phyloP scores from a whole-genome alignment of 2,329 filamentous ascomycete species.

The Pseudogymnoascus sp. region DNA sequence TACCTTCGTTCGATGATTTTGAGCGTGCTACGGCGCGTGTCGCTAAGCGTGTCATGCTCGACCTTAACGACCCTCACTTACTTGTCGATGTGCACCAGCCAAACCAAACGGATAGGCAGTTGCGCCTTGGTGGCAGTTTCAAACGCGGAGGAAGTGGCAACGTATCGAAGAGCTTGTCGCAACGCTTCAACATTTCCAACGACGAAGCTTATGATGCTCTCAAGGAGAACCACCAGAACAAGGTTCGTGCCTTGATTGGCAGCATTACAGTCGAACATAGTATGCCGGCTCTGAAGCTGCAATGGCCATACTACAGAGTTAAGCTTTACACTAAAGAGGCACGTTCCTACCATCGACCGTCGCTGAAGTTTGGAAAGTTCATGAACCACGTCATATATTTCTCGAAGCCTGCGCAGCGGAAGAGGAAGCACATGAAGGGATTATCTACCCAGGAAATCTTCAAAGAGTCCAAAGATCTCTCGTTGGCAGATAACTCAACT shows the following conservation, averaged over 20 bases:
- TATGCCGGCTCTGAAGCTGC: conserved; percentile 79
- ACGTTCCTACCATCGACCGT: conserved; percentile 76
- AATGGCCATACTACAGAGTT: conserved; percentile 94
- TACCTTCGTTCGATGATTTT: conserved; percentile 74
- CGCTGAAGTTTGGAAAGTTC: conserved; percentile 62
- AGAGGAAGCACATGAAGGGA: conserved; percentile 75
- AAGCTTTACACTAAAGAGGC: conserved; percentile 65
- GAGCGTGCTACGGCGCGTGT: conserved; percentile 63
- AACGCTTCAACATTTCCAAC: conserved; percentile 92
- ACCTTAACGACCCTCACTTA: conserved; percentile 81
- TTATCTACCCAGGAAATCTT: conserved; percentile 74
- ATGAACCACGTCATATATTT: conserved; percentile 64
- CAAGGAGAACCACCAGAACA: conserved; percentile 95
- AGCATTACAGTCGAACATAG: conserved; percentile 92
- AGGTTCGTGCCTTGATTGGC: conserved; percentile 84
- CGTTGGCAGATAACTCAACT: conserved; percentile 79
- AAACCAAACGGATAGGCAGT: conserved; percentile 53
- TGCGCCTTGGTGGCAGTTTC: conserved; percentile 38
- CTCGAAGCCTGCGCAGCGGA: conserved; percentile 62
- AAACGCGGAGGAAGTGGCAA: conserved; percentile 62
- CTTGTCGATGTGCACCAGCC: conserved; percentile 71
- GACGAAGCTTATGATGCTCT: conserved; percentile 92
- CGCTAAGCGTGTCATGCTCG: conserved; percentile 71
- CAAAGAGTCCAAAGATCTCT: conserved; percentile 70
- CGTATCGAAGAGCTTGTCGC: conserved; percentile 62